phyloP scores from a whole-genome alignment of 176 grass and related monocot genomes.

The Cymbopogon citratus region DNA sequence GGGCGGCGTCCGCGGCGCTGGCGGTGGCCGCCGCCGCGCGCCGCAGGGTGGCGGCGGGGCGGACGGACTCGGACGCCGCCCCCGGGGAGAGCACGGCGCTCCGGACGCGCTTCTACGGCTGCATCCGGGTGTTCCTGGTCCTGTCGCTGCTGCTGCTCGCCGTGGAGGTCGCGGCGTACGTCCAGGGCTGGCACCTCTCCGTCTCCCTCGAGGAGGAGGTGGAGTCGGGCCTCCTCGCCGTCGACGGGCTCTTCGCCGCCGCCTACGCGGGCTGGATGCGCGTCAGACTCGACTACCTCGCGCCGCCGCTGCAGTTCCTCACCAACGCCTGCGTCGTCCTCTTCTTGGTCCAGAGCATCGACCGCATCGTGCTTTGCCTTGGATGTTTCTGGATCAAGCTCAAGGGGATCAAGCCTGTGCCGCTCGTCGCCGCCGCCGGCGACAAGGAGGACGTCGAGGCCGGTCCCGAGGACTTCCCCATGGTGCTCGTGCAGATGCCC shows the following conservation, averaged over 20 bases:
- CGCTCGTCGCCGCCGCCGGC: neutral
- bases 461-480: conserved; percentile 45
- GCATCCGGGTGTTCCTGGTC: conserved; percentile 47
- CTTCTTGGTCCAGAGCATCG: conserved; percentile 78
- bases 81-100: conserved; percentile 56
- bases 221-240: conserved; percentile 27
- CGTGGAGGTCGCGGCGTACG: conserved; percentile 59
- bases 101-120: conserved; percentile 46
- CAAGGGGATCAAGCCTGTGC: conserved; percentile 60
- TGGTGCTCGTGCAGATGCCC: conserved; percentile 94
- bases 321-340: conserved; percentile 72
- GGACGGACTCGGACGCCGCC: conserved; percentile 46
- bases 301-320: conserved; percentile 67
- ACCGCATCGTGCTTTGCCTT: conserved; percentile 72
- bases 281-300: conserved; percentile 54
- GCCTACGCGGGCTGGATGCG: conserved; percentile 61
- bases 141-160: conserved; percentile 60
- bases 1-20: conserved; percentile 46
- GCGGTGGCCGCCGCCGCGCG: conserved; percentile 46
- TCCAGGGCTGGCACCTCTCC: conserved; percentile 66
- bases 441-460: conserved; percentile 50
- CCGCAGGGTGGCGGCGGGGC: conserved; percentile 43
- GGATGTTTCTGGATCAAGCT: conserved; percentile 82
- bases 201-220: conserved; percentile 8
- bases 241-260: conserved; percentile 43